These are phyloP conservation scores for Miscanthus lutarioriparius DNA, from an alignment of 176 grass and related monocot genomes.

Conservation along the genomic window DNA sequence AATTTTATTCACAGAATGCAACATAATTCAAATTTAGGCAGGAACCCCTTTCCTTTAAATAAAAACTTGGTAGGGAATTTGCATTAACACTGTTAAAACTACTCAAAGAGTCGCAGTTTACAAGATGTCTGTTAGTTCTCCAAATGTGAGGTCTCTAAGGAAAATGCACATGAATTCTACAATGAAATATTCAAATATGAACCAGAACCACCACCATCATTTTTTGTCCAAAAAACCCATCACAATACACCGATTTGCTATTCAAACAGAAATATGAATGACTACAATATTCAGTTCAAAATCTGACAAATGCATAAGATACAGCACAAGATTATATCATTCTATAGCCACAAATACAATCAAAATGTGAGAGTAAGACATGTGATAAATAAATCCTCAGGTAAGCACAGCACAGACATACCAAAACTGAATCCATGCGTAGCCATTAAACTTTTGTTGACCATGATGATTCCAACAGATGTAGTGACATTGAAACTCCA, in stretches of 20 bases:
- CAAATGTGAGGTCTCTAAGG: neutral
- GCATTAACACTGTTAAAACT: neutral
- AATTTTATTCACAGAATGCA: neutral
- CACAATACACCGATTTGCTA: neutral
- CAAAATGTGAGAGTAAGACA: neutral
- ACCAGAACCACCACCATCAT: neutral
- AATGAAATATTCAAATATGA: neutral
- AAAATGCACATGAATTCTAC: neutral
- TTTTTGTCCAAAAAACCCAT: neutral
- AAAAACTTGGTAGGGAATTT: neutral
- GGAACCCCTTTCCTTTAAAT: neutral
- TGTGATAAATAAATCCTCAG: neutral
- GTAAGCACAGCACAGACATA: slow-evolving; percentile 34
- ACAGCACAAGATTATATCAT: neutral
- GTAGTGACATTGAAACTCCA: slow-evolving; percentile 88
- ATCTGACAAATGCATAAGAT: neutral
- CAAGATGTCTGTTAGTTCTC: neutral
- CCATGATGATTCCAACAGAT: slow-evolving; percentile 90
- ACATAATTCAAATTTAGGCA: neutral
- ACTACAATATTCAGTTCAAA: neutral
- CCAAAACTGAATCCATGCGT: slow-evolving; percentile 76
- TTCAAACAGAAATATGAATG: neutral
- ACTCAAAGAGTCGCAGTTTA: neutral
- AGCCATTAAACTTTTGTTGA: slow-evolving; percentile 89
- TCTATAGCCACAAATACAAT: neutral